phyloP scores from a whole-genome alignment of 768 basidiomycete genomes.

The Psilocybe tampanensis region DNA sequence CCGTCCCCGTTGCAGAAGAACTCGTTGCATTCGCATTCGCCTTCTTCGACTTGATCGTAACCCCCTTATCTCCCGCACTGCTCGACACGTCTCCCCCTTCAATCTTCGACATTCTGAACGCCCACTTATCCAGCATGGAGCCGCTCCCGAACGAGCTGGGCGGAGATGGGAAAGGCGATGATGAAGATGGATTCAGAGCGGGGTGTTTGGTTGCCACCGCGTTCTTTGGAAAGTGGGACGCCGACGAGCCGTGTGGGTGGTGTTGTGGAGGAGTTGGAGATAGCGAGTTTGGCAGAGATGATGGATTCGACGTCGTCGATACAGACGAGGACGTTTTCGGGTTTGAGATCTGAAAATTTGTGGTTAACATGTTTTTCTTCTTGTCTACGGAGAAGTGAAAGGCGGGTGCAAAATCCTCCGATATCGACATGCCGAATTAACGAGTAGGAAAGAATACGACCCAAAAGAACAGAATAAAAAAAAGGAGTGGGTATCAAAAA shows the following conservation, averaged over 20 bases:
- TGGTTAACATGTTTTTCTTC: too few relatives aligned
- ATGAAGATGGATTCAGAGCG: constrained; percentile 77
- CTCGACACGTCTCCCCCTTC: too few relatives aligned
- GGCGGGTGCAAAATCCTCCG: too few relatives aligned
- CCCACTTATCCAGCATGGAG: constrained; percentile 81
- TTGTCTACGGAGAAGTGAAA: too few relatives aligned
- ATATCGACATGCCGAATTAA: too few relatives aligned
- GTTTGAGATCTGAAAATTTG: constrained; percentile 64
- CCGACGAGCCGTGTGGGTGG: constrained; percentile 77
- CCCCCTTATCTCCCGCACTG: too few relatives aligned
- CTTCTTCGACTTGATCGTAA: constrained; percentile 9
- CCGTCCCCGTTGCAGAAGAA: constrained; percentile 6
- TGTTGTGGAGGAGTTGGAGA: constrained; percentile 44
- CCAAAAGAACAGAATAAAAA: too few relatives aligned
- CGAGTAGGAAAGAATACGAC: too few relatives aligned
- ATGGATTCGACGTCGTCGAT: constrained; percentile 97
- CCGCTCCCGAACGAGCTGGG: constrained; percentile 62
- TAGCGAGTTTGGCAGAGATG: constrained; percentile 79
- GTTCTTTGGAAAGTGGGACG: constrained; percentile 89
- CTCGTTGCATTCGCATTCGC: constrained; percentile 23
- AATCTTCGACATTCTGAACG: too few relatives aligned
- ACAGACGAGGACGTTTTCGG: constrained; percentile 96
- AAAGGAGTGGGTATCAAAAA: constrained; percentile 2
- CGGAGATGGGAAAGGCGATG: constrained; percentile 90
- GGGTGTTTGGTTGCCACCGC: constrained; percentile 96